phyloP scores from a whole-genome alignment of 371 early-diverging fungal species.

The Parasitella parasitica region DNA sequence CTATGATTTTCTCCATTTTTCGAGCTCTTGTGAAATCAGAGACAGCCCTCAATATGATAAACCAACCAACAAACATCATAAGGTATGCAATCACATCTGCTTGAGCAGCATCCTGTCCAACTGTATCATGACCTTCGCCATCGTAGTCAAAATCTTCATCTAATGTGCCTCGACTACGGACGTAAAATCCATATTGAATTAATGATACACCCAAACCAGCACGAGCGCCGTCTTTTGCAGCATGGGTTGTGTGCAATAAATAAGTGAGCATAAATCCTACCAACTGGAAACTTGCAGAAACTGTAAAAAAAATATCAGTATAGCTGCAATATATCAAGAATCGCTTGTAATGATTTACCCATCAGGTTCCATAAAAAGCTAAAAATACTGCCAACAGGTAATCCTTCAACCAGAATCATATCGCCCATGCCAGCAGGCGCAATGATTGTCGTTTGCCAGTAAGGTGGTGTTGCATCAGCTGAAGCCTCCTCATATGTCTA shows the following conservation, averaged over 20 bases:
- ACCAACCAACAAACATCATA: conserved; percentile 61
- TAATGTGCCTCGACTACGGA: conserved; percentile 43
- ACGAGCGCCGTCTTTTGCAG: conserved; percentile 62
- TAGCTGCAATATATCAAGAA: no score
- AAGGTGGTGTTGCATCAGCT: conserved; percentile 59
- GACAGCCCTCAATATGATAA: conserved; percentile 55
- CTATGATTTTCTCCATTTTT: conserved; percentile 52
- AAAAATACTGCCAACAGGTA: conserved; percentile 58
- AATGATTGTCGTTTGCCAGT: conserved; percentile 55
- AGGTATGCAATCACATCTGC: conserved; percentile 45
- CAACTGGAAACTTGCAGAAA: conserved; percentile 64
- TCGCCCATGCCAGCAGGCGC: conserved; percentile 54
- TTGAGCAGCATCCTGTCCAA: conserved; percentile 12
- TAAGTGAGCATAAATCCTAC: conserved; percentile 67
- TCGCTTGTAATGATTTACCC: no score
- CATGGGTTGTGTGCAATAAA: conserved; percentile 61
- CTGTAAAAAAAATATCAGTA: conserved; percentile 25
- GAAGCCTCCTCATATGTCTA: conserved; percentile 59
- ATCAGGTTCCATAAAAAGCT: conserved; percentile 58
- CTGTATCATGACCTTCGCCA: conserved; percentile 15
- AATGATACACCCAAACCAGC: conserved; percentile 63
- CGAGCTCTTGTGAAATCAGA: conserved; percentile 51
- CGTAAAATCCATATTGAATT: conserved; percentile 55
- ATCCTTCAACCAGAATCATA: conserved; percentile 55
- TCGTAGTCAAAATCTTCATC: conserved; percentile 23